Evolutionary conservation across 1,284 basidiomycete genomes (phyloP), one percentile per base, ranked within the genome.

Genomic region (Cryptococcus hybrid): DNA sequence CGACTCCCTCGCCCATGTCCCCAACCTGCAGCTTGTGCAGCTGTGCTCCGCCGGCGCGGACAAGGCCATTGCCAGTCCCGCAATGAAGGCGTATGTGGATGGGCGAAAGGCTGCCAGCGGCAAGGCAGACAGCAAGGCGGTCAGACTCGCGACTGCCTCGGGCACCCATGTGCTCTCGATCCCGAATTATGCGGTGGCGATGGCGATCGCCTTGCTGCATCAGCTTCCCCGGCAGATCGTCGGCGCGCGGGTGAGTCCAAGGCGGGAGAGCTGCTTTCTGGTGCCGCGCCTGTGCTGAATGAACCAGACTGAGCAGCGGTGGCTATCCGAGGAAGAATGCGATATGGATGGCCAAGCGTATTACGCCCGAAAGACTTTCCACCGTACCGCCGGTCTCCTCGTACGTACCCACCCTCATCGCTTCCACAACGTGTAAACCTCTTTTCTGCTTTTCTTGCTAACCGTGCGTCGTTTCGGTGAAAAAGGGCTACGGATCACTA

Each of bases 161-260:
- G 77, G 75, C 5, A 73, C 69, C 6, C 75, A 78, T 57, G 75
- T 74, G 3, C 52, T 74, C 9, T 64, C 58, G 47, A 77, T 77
- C 35, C 73, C 75, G 8, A 66, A 67, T 15, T 78, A 71, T 57
- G 71, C 72, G 15, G 67, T 74, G 1, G 70, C 54, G 3, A 70
- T 63, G 56, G 54, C 66, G 5, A 66, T 78, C 42, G 57, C 47
- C 12, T 58, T 76, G 39, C 67, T 65, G 36, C 71, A 76, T 43
- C 69, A 73, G 57, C 55, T 73, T 8, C 70, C 68, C 5, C 55
- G 54, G 30, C 65, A 72, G 65, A 67, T 76, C 34, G 35, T 61
- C 2, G 55, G 67, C 43, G 68, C 61, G 2, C 50, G 63, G 53
- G 74, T 76, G 53, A 58, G 73, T 35, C 15, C 18, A 7, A 13